These are phyloP conservation scores for Borealophlyctis nickersoniae DNA, from an alignment of 192 early-diverging fungal species.

Conservation along the genomic window DNA sequence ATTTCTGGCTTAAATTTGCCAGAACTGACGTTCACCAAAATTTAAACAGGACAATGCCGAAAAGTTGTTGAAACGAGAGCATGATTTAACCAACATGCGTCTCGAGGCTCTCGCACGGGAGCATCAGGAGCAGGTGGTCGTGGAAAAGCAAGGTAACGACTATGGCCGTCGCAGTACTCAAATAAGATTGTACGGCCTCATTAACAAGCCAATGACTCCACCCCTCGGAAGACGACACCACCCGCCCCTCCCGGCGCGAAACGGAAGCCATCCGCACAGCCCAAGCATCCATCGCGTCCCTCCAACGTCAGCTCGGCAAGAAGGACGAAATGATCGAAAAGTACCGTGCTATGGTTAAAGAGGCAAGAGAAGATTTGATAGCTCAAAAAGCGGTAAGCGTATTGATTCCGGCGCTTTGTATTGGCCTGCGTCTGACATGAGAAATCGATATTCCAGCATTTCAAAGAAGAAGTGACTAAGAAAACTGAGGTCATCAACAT, in stretches of 20 bases:
- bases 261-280: slow-evolving; percentile 35
- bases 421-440: no score
- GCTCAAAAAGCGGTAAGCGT: slow-evolving; percentile 19
- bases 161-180: no score
- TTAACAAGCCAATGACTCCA: no score
- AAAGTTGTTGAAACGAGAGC: slow-evolving; percentile 11
- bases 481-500: slow-evolving; percentile 23
- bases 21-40: no score
- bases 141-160: no score
- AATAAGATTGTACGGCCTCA: no score
- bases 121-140: no score
- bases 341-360: slow-evolving; percentile 44
- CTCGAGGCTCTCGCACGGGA: no score
- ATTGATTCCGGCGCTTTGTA: neutral
- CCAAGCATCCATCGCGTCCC: slow-evolving; percentile 38
- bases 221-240: no score
- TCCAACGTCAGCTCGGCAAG: slow-evolving; percentile 38
- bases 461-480: slow-evolving; percentile 16
- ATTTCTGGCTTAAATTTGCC: no score
- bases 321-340: slow-evolving; percentile 45
- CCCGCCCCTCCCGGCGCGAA: no score
- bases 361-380: slow-evolving; percentile 27
- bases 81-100: slow-evolving; percentile 27
- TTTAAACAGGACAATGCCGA: slow-evolving; percentile 21
- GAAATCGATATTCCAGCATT: slow-evolving; percentile 2